These are phyloP conservation scores for Apostasia shenzhenica DNA, from an alignment of 106 monocot genomes.

Conservation along the genomic window DNA sequence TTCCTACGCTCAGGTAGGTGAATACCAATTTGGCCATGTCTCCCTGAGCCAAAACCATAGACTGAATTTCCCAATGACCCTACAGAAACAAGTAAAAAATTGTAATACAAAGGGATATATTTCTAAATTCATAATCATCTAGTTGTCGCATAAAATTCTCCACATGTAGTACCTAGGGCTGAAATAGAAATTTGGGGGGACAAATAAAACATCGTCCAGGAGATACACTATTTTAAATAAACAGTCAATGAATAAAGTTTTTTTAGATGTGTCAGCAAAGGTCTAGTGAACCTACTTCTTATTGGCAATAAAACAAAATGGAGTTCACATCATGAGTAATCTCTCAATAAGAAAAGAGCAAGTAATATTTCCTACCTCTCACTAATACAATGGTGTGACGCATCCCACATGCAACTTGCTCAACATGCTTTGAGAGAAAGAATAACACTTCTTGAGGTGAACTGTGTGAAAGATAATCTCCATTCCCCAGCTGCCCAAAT, in stretches of 20 bases:
- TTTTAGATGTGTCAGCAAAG: too few relatives aligned
- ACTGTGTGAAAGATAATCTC: slow-evolving; percentile 36
- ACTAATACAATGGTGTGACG: slow-evolving; percentile 63
- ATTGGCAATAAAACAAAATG: too few relatives aligned
- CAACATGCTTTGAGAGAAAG: slow-evolving; percentile 39
- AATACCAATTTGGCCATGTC: slow-evolving; percentile 52
- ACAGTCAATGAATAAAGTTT: not conserved
- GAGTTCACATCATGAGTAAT: too few relatives aligned
- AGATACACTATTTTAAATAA: not conserved
- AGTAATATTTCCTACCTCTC: slow-evolving; percentile 25
- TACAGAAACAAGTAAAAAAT: slow-evolving; percentile 1
- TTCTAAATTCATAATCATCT: too few relatives aligned
- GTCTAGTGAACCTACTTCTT: too few relatives aligned
- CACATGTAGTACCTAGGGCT: not conserved
- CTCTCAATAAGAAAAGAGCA: too few relatives aligned
- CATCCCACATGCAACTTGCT: slow-evolving; percentile 69
- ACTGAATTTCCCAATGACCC: slow-evolving; percentile 21
- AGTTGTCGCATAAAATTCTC: too few relatives aligned
- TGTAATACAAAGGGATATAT: too few relatives aligned
- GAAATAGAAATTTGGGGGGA: not conserved
- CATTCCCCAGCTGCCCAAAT: slow-evolving; percentile 76
- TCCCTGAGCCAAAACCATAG: slow-evolving; percentile 59
- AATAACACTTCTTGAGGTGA: slow-evolving; percentile 42
- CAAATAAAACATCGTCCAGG: not conserved
- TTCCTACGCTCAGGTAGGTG: slow-evolving; percentile 11